Evolutionary conservation across 441 rosid genomes (phyloP).

Genomic region (California macrophylla): DNA sequence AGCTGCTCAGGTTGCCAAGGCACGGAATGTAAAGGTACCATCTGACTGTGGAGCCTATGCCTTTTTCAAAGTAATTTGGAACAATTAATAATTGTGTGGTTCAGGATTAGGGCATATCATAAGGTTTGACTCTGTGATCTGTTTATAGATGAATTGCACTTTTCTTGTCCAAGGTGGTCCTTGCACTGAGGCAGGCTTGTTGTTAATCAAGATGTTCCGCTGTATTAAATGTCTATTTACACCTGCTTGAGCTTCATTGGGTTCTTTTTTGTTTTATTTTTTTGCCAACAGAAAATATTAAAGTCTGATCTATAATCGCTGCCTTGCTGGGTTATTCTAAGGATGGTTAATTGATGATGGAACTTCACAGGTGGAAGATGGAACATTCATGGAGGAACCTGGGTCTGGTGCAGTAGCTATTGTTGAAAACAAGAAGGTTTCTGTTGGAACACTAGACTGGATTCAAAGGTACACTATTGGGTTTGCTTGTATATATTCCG

Average conservation of each 20-base stretch:
- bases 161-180: not conserved
- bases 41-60: not conserved
- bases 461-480: conserved; percentile 50
- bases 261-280: not conserved
- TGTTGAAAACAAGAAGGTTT: conserved; percentile 52
- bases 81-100: not conserved
- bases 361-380: conserved; percentile 53
- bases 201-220: not conserved
- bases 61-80: not conserved
- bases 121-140: not conserved
- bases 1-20: conserved; percentile 54
- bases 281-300: not conserved
- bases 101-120: not conserved
- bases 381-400: conserved; percentile 83
- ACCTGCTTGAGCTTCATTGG: not conserved
- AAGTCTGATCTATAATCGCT: not conserved
- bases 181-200: not conserved
- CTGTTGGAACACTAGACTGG: conserved; percentile 92
- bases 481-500: not conserved
- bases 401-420: conserved; percentile 83
- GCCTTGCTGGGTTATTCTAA: not conserved
- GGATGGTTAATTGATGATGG: not conserved
- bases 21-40: conserved; percentile 46
- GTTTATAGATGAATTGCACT: not conserved
- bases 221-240: not conserved